Evolutionary conservation across 208 protist genomes (phyloP).

Genomic region (Leishmania lainsoni): DNA sequence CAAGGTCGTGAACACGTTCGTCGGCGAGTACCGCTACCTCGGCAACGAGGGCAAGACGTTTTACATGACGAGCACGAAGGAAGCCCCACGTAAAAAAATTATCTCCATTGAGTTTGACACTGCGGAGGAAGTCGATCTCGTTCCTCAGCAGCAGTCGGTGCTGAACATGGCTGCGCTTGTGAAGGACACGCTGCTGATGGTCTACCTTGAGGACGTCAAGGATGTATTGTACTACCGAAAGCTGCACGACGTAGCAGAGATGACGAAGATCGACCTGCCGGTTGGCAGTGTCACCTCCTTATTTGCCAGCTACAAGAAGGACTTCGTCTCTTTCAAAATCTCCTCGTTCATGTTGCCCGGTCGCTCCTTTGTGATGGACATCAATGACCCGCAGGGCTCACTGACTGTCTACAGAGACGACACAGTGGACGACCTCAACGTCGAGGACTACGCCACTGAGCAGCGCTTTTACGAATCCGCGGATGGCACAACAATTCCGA

Average conservation of each 20-base stretch:
- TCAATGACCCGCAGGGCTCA: slow-evolving; percentile 65
- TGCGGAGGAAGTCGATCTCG: slow-evolving; percentile 52
- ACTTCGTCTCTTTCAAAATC: slow-evolving; percentile 90
- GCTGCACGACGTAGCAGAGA: slow-evolving; percentile 34
- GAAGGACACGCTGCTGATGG: slow-evolving; percentile 78
- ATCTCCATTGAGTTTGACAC: slow-evolving; percentile 76
- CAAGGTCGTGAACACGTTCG: slow-evolving; percentile 87
- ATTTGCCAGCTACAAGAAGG: slow-evolving; percentile 55
- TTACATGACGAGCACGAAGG: slow-evolving; percentile 91
- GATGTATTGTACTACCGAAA: slow-evolving; percentile 84
- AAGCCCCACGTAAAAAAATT: slow-evolving; percentile 87
- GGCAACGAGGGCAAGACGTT: slow-evolving; percentile 85
- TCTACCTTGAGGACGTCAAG: slow-evolving; percentile 95
- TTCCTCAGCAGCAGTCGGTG: slow-evolving; percentile 74
- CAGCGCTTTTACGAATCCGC: slow-evolving; percentile 91
- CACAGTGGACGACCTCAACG: slow-evolving; percentile 66
- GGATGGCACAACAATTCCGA: slow-evolving; percentile 94
- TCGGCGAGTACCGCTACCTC: slow-evolving; percentile 88
- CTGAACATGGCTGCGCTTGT: slow-evolving; percentile 60
- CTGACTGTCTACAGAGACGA: slow-evolving; percentile 76
- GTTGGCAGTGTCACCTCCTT: slow-evolving; percentile 73
- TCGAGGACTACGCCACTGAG: slow-evolving; percentile 75
- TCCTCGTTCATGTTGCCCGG: slow-evolving; percentile 92
- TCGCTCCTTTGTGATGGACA: slow-evolving; percentile 76
- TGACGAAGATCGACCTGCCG: slow-evolving; percentile 66